phyloP scores from a whole-genome alignment of 345 rosid species.

The Cardamine resedifolia region DNA sequence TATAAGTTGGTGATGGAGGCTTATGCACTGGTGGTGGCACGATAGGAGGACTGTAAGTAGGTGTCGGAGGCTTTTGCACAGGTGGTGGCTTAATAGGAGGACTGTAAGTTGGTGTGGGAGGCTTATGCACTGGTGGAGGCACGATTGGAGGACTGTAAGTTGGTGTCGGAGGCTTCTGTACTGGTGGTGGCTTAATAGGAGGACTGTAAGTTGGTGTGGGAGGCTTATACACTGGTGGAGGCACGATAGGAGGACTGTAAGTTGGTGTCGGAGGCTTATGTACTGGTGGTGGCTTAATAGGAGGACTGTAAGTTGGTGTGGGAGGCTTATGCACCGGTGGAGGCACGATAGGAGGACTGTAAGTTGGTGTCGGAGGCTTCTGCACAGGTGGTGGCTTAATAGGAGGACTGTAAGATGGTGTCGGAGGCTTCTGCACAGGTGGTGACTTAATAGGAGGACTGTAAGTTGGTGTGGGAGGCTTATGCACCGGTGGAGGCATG shows the following conservation, averaged over 20 bases:
- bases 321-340: conserved; percentile 17
- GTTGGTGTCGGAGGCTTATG: neutral
- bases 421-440: neutral
- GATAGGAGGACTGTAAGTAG: neutral
- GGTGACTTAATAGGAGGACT: neutral
- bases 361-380: conserved; percentile 12
- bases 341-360: neutral
- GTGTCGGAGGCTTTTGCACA: neutral
- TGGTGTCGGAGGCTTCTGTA: neutral
- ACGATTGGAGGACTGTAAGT: neutral
- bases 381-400: neutral
- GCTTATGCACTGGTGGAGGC: neutral
- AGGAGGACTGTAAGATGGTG: conserved; percentile 18
- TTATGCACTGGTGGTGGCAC: neutral
- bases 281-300: neutral
- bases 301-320: conserved; percentile 11
- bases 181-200: neutral
- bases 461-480: conserved; percentile 13
- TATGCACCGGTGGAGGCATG: neutral
- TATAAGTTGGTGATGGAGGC: neutral
- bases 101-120: conserved; percentile 3
- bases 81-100: neutral
- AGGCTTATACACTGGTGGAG: neutral
- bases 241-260: neutral
- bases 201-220: conserved; percentile 9